Evolutionary conservation across 1,284 basidiomycete species (phyloP), one percentile per base, ranked within the genome.

Genomic region (Cryptococcus sp.): DNA sequence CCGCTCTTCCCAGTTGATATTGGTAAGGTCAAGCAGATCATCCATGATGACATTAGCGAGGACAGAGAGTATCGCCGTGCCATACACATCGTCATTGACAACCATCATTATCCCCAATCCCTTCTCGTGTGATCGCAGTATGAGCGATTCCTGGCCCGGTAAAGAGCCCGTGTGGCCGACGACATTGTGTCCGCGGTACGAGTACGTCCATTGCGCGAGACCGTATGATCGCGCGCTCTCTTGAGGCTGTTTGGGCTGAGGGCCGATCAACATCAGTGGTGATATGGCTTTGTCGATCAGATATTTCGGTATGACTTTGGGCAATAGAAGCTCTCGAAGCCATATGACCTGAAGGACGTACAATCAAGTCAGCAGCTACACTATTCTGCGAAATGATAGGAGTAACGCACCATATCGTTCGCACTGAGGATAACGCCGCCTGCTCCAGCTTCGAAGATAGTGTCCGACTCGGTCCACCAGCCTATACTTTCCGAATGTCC

Each of bases 271-370:
- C 6, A 58, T 50, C 50, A 51, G 47, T 15, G 56, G 53, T 13
- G 54, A 61, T 5, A 47, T 52, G 16, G 60, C 46, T 47, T 53
- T 58, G 4, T 54, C 30, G 45, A 76, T 46, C 15, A 70, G 23
- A 3, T 50, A 46, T 2, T 47, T 23, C 0, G 73, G 66, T 39
- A 75, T 46, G 52, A 70, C 48, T 3, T 50, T 54, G 17, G 65
- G 68, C 22, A 60, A 42, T 8, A 76, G 62, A 0, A 72, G 63
- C 55, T 71, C 68, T 39, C 64, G 50, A 0, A 75, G 50, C 75
- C 73, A 63, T 56, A 54, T 60, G 4, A 45, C 42, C 60, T 60
- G 35, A 27, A 15, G 7, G n/a, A 15, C 41, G 25, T 20, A 3
- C 20, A 55, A 27, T 20, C 42, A 47, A 41, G 27, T 19, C 17